Conservation (phyloP, 2,329 filamentous ascomycete species). For the Teratosphaeria zuluensis region DNA sequence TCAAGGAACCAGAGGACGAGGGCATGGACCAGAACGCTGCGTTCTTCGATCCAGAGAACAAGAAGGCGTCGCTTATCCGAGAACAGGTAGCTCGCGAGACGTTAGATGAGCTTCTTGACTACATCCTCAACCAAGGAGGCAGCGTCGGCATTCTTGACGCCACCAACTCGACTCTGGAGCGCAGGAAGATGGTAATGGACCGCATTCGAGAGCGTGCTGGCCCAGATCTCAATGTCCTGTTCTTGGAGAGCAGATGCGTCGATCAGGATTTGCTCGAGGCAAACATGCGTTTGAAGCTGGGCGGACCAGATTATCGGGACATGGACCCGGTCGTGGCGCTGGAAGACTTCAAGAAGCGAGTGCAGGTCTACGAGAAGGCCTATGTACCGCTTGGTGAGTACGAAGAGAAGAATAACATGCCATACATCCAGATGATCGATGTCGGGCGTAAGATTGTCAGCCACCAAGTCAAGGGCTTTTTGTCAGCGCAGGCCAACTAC, state of each 20-base stretch:
- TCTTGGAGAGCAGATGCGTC: slow-evolving; percentile 88
- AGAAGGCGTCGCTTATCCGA: slow-evolving; percentile 67
- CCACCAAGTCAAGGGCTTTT: slow-evolving; percentile 81
- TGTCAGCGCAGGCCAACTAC: slow-evolving; percentile 84
- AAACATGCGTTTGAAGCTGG: slow-evolving; percentile 94
- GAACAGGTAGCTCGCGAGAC: slow-evolving; percentile 91
- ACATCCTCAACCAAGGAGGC: slow-evolving; percentile 70
- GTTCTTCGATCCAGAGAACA: slow-evolving; percentile 90
- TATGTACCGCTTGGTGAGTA: slow-evolving; percentile 71
- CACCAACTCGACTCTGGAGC: slow-evolving; percentile 87
- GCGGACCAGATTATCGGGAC: slow-evolving; percentile 88
- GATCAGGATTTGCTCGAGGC: slow-evolving; percentile 78
- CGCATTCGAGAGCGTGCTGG: slow-evolving; percentile 75
- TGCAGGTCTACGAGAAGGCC: slow-evolving; percentile 85
- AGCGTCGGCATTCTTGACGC: slow-evolving; percentile 93
- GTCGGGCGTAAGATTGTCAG: slow-evolving; percentile 90
- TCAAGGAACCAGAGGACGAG: slow-evolving; percentile 28
- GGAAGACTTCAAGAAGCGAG: slow-evolving; percentile 84
- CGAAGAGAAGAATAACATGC: slow-evolving; percentile 82
- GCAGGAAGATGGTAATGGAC: slow-evolving; percentile 65
- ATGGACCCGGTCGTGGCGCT: slow-evolving; percentile 81
- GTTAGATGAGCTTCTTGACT: slow-evolving; percentile 82
- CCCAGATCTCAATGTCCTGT: slow-evolving; percentile 77
- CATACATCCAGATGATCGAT: slow-evolving; percentile 97
- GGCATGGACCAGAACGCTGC: slow-evolving; percentile 76